Base-by-base conservation (phyloP, 2,329 filamentous ascomycete genomes). In the Pyricularia sp. region DNA sequence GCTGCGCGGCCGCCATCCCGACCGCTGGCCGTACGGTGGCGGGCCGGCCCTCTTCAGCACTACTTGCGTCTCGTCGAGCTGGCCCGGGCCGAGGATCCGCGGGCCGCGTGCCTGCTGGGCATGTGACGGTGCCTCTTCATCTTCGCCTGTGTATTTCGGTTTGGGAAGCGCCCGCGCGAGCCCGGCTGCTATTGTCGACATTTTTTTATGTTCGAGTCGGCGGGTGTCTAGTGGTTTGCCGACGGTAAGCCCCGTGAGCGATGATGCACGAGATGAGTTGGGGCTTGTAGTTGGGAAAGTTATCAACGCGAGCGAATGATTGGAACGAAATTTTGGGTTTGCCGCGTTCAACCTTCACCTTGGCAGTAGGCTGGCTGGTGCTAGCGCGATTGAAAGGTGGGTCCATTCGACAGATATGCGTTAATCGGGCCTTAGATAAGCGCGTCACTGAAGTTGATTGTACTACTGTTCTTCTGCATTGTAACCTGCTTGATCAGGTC, bases 111-210 rank as follows among this genome's bases (percentile, higher is more conserved):
- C n/a, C 70, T 90, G 87, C 73, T 90, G 87, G 61, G 88, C 82
- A 73, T 89, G 85, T 33, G 81, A 77, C 28, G 88, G 88, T 40
- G 88, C 78, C 72, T 96, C 90, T 74, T 97, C 93, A 73, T 96
- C 88, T 73, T 96, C 91, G 70, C 90, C 92, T 4, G 88, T 91
- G 73, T 97, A 96, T 77, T 90, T 93, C 19, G 93, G 93, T 74
- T 93, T 93, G 3, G 93, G 93, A 59, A 97, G 82, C 65, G 90
- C 87, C 73, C 87, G 86, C 68, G 91, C 86, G 59, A 97, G 83
- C 66, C 91, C 90, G 66, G 85, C 82, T 69, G 83, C 83, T 72
- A 90, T 81, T 66, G 86, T 87, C 66, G 86, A 79, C 87, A 90
- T 90, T 67, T 1, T 1, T 65, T 22, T 28, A 26, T 55, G 49